Percentiles rank a stretch among this genome's conserved stretches.
phyloP scores from a whole-genome alignment of 2,329 filamentous ascomycete species.

The Rhexocercosporidium sp. region DNA sequence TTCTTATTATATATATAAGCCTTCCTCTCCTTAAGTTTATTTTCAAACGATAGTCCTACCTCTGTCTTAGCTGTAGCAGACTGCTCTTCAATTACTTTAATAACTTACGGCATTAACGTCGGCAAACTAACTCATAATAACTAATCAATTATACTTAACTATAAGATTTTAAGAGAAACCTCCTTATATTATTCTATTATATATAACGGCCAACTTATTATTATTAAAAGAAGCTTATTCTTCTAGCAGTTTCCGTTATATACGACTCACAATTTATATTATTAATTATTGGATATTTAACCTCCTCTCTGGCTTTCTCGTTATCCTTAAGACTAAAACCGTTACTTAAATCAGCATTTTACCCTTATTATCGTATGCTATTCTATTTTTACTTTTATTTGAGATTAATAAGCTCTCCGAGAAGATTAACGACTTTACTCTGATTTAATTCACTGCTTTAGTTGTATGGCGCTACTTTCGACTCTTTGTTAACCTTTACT shows the following conservation, averaged over 20 bases:
- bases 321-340: slow-evolving; percentile 2
- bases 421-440: not conserved
- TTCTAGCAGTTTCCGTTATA: not conserved
- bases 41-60: not conserved
- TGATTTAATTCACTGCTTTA: not conserved
- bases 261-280: not conserved
- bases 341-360: slow-evolving; percentile 7
- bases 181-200: slow-evolving; percentile 2
- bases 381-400: slow-evolving; percentile 9
- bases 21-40: not conserved
- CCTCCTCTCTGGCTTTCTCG: not conserved
- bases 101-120: not conserved
- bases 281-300: slow-evolving; percentile 1
- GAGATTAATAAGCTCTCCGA: not conserved
- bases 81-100: not conserved
- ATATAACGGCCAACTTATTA: slow-evolving; percentile 8
- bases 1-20: not conserved
- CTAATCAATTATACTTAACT: not conserved
- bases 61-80: not conserved
- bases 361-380: not conserved
- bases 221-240: not conserved
- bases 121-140: slow-evolving; percentile 5
- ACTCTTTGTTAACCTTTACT: not conserved
- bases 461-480: slow-evolving; percentile 4
- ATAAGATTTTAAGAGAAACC: not conserved